phyloP scores from a whole-genome alignment of 2,329 filamentous ascomycete species.

The Metarhizium brunneum region DNA sequence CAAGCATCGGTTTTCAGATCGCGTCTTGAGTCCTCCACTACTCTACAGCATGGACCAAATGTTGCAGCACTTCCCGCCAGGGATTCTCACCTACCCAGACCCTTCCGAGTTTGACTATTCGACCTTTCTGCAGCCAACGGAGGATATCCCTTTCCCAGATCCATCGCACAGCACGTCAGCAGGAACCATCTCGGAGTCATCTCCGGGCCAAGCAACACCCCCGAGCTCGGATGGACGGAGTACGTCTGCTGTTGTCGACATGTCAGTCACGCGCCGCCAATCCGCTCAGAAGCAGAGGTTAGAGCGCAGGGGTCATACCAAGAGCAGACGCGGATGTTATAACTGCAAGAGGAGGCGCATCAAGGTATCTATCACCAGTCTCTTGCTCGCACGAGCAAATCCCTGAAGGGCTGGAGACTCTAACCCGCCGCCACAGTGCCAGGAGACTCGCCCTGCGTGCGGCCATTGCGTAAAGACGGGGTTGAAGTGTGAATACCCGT shows the following conservation, averaged over 20 bases:
- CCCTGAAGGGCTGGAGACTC: not conserved
- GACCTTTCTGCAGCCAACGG: slow-evolving; percentile 23
- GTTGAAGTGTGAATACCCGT: slow-evolving; percentile 54
- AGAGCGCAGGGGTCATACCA: slow-evolving; percentile 54
- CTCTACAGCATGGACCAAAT: slow-evolving; percentile 16
- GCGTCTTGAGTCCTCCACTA: not conserved
- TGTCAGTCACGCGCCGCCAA: slow-evolving; percentile 9
- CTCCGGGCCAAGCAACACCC: slow-evolving; percentile 19
- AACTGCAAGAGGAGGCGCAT: slow-evolving; percentile 60
- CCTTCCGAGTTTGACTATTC: slow-evolving; percentile 29
- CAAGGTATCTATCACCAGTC: slow-evolving; percentile 33
- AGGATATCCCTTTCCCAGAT: slow-evolving; percentile 15
- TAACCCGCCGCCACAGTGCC: slow-evolving; percentile 36
- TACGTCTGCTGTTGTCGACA: slow-evolving; percentile 12
- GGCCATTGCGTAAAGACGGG: slow-evolving; percentile 55
- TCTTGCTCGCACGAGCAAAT: no score
- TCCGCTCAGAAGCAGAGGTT: slow-evolving; percentile 27
- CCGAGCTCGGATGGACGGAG: slow-evolving; percentile 18
- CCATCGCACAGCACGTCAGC: slow-evolving; percentile 5
- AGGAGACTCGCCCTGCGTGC: slow-evolving; percentile 55
- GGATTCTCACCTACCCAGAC: slow-evolving; percentile 20
- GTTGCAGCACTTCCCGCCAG: slow-evolving; percentile 15
- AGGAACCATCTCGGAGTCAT: slow-evolving; percentile 17
- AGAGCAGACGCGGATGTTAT: slow-evolving; percentile 56
- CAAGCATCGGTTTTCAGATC: not conserved